These are phyloP conservation scores for Phytophthora litchii DNA, from an alignment of 352 stramenopile genomes.

Conservation along the genomic window DNA sequence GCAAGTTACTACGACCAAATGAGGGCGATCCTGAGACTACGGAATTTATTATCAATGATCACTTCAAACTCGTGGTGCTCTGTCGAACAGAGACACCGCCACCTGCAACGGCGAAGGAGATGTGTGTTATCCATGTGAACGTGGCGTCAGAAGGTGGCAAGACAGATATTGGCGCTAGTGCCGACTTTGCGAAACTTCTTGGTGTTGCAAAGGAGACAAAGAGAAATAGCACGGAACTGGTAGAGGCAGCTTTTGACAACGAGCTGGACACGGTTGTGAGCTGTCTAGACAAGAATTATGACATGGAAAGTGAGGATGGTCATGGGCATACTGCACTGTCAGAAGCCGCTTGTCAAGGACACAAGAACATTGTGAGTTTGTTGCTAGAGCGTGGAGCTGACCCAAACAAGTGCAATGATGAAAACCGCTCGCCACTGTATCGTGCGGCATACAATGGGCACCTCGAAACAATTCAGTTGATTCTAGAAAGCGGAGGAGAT, in stretches of 20 bases:
- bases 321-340: conserved; percentile 87
- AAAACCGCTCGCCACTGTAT: conserved; percentile 82
- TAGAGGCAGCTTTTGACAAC: conserved; percentile 91
- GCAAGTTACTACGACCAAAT: conserved; percentile 44
- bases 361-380: conserved; percentile 67
- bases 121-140: conserved; percentile 70
- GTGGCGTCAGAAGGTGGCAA: conserved; percentile 19
- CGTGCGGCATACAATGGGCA: conserved; percentile 90
- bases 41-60: conserved; percentile 81
- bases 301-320: conserved; percentile 86
- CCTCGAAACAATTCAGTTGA: conserved; percentile 57
- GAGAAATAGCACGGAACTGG: conserved; percentile 80
- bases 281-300: conserved; percentile 86
- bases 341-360: conserved; percentile 87
- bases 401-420: conserved; percentile 88
- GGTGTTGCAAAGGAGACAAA: conserved; percentile 66
- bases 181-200: conserved; percentile 51
- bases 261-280: conserved; percentile 75
- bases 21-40: conserved; percentile 57
- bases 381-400: conserved; percentile 82
- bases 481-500: conserved; percentile 80
- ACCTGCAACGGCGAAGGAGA: conserved; percentile 57
- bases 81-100: conserved; percentile 50
- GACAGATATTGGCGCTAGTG: background rate
- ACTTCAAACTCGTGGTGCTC: conserved; percentile 88